Base-by-base conservation (phyloP, 2,329 filamentous ascomycete genomes). In the Corynespora cassiicola region DNA sequence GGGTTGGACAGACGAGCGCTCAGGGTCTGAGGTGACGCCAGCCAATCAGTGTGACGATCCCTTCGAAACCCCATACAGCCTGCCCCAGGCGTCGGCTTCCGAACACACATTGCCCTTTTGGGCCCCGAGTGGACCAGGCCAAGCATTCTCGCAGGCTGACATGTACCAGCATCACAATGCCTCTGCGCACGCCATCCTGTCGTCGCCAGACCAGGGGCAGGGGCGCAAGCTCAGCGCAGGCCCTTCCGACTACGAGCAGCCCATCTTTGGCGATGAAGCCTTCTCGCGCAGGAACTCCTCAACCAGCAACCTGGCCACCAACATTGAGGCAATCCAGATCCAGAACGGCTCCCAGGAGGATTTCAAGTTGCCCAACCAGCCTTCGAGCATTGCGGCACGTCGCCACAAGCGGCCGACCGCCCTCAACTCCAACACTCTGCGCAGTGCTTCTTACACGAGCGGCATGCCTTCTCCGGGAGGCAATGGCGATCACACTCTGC, bases 391-490 rank as follows among this genome's bases (percentile, higher is more conserved):
- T 42, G 71, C 71, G 19, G 61, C 65, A 6, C 58, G 71, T 15
- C 54, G 71, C 31, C 71, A 72, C 28, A 65, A 69, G 36, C 64
- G 59, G 14, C 71, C 63, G 42, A 68, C 66, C 43, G 72, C 63
- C 36, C 61, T 68, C 44, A 72, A 55, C 47, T 63, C 56, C 32
- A 71, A 44, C 47, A 70, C 63, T 29, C 58, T 64, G 41, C 61
- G 63, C 49, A 76, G 70, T 50, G 68, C 61, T 21, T 73, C 71
- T 0, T 73, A 72, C 52, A 68, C 61, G 18, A 61, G 63, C 26
- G 60, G 65, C 7, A 64, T 72, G 64, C 61, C 63, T 16, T 66
- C 69, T 42, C 63, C 74, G 24, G 66, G 71, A 20, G 58, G 56
- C 24, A 60, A 54, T 36, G 51, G 47, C 24, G 69, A 71, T 28